A percentile compares a stretch with the other conserved stretches of the same genome.
These are phyloP conservation scores for Aegilops bicornis DNA, from an alignment of 176 grass and related monocot genomes.

Conservation along the genomic window DNA sequence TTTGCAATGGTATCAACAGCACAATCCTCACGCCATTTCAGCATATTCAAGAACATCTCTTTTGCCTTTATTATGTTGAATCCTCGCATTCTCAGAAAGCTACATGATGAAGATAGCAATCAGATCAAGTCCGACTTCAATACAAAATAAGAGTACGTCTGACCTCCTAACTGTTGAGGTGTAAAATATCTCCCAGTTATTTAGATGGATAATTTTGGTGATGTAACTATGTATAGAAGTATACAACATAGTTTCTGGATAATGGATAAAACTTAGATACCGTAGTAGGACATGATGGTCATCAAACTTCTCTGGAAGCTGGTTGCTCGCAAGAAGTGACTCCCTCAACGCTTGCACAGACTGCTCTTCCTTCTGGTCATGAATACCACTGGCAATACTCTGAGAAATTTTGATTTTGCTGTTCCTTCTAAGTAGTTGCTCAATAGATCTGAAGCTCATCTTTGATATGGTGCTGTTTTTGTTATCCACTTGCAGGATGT, in stretches of 20 bases:
- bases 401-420: slow-evolving; percentile 52
- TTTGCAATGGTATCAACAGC: slow-evolving; percentile 70
- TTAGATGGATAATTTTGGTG: neutral
- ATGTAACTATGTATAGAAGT: neutral
- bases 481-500: slow-evolving; percentile 32
- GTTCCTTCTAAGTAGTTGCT: slow-evolving; percentile 54
- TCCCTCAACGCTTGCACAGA: slow-evolving; percentile 60
- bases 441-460: slow-evolving; percentile 72
- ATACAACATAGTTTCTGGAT: slow-evolving; percentile 6
- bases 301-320: slow-evolving; percentile 81
- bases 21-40: slow-evolving; percentile 92
- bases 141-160: slow-evolving; percentile 8
- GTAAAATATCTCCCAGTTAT: slow-evolving; percentile 18
- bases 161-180: neutral
- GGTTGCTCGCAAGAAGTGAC: slow-evolving; percentile 58
- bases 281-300: slow-evolving; percentile 90
- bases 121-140: slow-evolving; percentile 16
- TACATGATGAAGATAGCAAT: slow-evolving; percentile 29
- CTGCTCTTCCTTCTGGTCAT: slow-evolving; percentile 68
- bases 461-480: slow-evolving; percentile 47
- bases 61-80: slow-evolving; percentile 75
- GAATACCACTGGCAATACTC: slow-evolving; percentile 38
- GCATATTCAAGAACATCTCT: slow-evolving; percentile 90
- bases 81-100: slow-evolving; percentile 88
- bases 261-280: slow-evolving; percentile 38